Base-by-base conservation (phyloP, 805 yeast genomes). In the Saccharomycopsis guyanensis region DNA sequence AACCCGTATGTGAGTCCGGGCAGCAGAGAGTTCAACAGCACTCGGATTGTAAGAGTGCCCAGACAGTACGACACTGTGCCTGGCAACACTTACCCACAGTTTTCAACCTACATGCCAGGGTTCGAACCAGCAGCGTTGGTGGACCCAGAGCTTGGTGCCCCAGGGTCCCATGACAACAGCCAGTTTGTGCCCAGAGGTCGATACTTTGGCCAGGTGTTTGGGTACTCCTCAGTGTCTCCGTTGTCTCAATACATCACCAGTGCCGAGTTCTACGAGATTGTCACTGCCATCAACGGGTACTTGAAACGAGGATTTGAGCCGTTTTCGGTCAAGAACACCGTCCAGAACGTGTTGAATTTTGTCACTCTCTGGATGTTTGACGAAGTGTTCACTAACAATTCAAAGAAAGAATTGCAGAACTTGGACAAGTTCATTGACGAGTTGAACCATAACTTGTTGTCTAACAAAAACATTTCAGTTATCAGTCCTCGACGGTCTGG, bases 21-120 rank as follows among this genome's bases (percentile, higher is more conserved):
- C 2, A 44, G 48, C 0, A 43, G 53, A 19, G 52, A 43, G 18
- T 69, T 56, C 49, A 38, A 46, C 16, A 47, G 55, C 5, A 76
- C 84, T 0, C 63, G 91, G 49, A 68, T 83, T n/a, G 80, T 82
- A 3, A 58, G 89, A 43, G 67, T 82, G 2, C 87, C 91, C 3
- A 59, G 88, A 50, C 48, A 66, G 1, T 76, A 70, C 46, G 63
- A 71, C 20, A 16, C 20, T 4, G 31, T 32, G 16, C 23, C 24
- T 1, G 34, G 23, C 12, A 41, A 70, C 49, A 32, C 63, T 27
- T 64, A 68, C 16, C 87, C 88, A 1, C 74, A 69, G 52, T 82
- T 82, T 57, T 77, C 83, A 6, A 58, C 59, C 0, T 58, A 50
- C 6, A 52, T 70, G 0, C 88, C 88, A 0, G 89, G 89, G 0